phyloP scores from a whole-genome alignment of 768 basidiomycete genomes.

The Trametes gibbosa region DNA sequence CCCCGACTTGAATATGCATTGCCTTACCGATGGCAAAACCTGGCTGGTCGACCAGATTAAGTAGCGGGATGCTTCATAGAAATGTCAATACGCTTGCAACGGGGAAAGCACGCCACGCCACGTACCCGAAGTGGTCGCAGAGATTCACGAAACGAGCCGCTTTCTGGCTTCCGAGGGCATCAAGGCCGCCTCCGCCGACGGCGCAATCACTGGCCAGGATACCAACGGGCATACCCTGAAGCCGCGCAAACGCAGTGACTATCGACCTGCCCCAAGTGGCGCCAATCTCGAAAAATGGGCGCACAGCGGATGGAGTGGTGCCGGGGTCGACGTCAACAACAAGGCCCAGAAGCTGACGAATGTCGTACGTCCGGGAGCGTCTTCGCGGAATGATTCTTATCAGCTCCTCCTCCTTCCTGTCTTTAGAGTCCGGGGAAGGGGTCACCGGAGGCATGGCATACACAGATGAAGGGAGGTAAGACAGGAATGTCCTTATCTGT shows the following conservation, averaged over 20 bases:
- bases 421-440: not conserved
- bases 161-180: constrained; percentile 18
- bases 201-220: constrained; percentile 18
- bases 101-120: not conserved
- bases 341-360: constrained; percentile 8
- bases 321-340: constrained; percentile 5
- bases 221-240: constrained; percentile 12
- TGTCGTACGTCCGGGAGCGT: constrained; percentile 14
- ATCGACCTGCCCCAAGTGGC: constrained; percentile 14
- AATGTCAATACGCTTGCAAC: not conserved
- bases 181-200: constrained; percentile 14
- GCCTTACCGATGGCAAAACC: constrained; percentile 16
- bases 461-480: constrained; percentile 16
- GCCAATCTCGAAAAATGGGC: constrained; percentile 21
- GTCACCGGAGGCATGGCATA: constrained; percentile 4
- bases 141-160: constrained; percentile 20
- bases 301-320: not conserved
- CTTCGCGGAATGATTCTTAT: constrained; percentile 19
- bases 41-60: constrained; percentile 21
- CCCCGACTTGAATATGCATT: not conserved
- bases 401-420: constrained; percentile 14
- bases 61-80: constrained; percentile 8
- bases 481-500: constrained; percentile 17
- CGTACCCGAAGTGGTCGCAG: constrained; percentile 19
- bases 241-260: constrained; percentile 14